Conservation (phyloP, 2,329 filamentous ascomycete genomes). For the Herpotrichia juniperi region DNA sequence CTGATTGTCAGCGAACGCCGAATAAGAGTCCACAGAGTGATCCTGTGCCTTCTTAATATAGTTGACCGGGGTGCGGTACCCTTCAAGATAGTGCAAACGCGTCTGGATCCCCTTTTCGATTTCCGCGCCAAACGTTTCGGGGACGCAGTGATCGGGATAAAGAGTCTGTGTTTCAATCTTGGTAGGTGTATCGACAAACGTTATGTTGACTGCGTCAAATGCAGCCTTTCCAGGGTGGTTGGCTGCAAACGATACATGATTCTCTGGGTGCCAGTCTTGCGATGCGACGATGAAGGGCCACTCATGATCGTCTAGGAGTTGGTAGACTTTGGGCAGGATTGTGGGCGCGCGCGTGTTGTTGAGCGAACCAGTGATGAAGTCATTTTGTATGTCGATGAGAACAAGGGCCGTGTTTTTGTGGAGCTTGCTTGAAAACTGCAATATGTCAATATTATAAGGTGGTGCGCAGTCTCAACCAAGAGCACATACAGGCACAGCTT, state of each 20-base stretch:
- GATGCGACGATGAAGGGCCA: constrained; percentile 31
- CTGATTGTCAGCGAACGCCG: constrained; percentile 30
- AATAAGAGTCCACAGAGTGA: constrained; percentile 28
- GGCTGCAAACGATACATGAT: constrained; percentile 27
- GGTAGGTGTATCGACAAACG: constrained; percentile 22
- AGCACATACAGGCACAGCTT: constrained; percentile 13
- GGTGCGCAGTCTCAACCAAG: not conserved
- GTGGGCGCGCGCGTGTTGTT: constrained; percentile 21
- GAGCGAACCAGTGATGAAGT: constrained; percentile 30
- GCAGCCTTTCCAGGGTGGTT: constrained; percentile 14
- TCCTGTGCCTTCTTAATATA: constrained; percentile 34
- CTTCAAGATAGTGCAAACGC: constrained; percentile 23
- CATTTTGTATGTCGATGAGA: constrained; percentile 33
- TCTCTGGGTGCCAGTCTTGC: constrained; percentile 29
- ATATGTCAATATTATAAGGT: not conserved
- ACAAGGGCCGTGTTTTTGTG: constrained; percentile 26
- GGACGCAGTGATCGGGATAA: constrained; percentile 26
- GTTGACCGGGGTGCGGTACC: constrained; percentile 24
- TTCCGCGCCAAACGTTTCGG: constrained; percentile 23
- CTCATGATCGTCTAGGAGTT: constrained; percentile 27
- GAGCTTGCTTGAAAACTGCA: constrained; percentile 22
- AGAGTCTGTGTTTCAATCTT: constrained; percentile 24
- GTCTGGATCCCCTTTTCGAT: constrained; percentile 26
- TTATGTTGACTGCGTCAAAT: constrained; percentile 21
- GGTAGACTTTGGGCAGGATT: constrained; percentile 27